These are phyloP conservation scores for Carpinus viminea DNA, from an alignment of 306 rosid species.

Conservation along the genomic window DNA sequence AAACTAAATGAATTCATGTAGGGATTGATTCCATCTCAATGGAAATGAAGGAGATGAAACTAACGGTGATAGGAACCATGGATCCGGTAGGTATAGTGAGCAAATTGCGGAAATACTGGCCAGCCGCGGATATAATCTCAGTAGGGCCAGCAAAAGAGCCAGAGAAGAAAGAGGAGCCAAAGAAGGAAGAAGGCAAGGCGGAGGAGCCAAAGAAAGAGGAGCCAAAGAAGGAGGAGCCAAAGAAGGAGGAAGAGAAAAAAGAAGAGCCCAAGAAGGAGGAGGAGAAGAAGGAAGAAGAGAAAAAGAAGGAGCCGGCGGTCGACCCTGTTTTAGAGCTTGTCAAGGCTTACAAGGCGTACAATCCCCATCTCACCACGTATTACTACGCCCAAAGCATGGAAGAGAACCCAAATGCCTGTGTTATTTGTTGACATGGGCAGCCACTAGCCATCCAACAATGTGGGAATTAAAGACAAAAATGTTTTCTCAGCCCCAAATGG, in stretches of 20 bases:
- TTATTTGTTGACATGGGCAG: conserved; percentile 44
- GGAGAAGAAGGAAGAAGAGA: conserved; percentile 40
- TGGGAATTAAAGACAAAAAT: conserved; percentile 5
- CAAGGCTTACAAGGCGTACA: conserved; percentile 64
- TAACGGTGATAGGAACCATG: conserved; percentile 82
- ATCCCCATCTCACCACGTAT: conserved; percentile 67
- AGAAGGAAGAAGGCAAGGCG: conserved; percentile 67
- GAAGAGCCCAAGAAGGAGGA: conserved; percentile 56
- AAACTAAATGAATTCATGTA: conserved; percentile 25
- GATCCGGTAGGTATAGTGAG: conserved; percentile 84
- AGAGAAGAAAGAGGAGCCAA: conserved; percentile 71
- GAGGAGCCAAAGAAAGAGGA: conserved; percentile 62
- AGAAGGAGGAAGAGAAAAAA: conserved; percentile 56
- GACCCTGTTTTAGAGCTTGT: conserved; percentile 70
- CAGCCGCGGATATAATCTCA: conserved; percentile 42
- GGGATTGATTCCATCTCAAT: conserved; percentile 88
- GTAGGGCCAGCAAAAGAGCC: conserved; percentile 93
- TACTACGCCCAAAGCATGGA: conserved; percentile 82
- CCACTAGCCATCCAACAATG: background rate
- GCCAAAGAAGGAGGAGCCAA: conserved; percentile 41
- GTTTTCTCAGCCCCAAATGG: conserved; percentile 21
- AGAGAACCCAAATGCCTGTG: conserved; percentile 93
- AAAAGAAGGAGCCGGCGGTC: conserved; percentile 47
- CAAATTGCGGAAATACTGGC: conserved; percentile 80
- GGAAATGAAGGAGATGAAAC: conserved; percentile 83